Conservation (phyloP, 1,139 yeast species). For the Zygosaccharomyces sapae region DNA sequence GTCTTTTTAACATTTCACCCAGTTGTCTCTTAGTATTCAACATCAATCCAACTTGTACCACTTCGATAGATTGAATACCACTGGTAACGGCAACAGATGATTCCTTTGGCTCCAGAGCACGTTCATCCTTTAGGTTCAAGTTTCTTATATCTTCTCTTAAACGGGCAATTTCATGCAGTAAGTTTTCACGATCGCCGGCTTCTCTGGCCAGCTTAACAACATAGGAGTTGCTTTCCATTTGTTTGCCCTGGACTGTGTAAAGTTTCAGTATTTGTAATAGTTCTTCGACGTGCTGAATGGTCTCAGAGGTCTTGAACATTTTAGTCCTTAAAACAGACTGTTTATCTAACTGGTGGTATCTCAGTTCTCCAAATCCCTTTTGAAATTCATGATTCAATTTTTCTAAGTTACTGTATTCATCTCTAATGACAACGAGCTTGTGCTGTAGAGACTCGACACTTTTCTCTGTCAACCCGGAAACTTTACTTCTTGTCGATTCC, state of each 20-base stretch:
- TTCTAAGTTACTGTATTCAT: slow-evolving; percentile 15
- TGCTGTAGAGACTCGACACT: slow-evolving; percentile 4
- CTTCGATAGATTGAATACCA: slow-evolving; percentile 19
- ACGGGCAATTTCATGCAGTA: slow-evolving; percentile 20
- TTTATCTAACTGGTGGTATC: slow-evolving; percentile 23
- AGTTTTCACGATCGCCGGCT: slow-evolving; percentile 14
- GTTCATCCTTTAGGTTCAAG: slow-evolving; percentile 8
- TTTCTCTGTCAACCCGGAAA: slow-evolving; percentile 3
- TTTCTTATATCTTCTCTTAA: slow-evolving; percentile 21
- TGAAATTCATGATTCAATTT: slow-evolving; percentile 13
- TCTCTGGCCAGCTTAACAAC: slow-evolving; percentile 18
- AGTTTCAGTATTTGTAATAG: slow-evolving; percentile 24
- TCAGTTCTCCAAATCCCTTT: slow-evolving; percentile 17
- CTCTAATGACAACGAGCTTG: slow-evolving; percentile 12
- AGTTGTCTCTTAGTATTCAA: slow-evolving; percentile 28
- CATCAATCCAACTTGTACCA: slow-evolving; percentile 29
- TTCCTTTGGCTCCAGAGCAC: not conserved
- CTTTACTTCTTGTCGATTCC: slow-evolving; percentile 6
- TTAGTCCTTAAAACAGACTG: slow-evolving; percentile 22
- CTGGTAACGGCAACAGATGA: not conserved
- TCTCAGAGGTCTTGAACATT: slow-evolving; percentile 17
- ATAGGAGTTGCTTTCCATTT: slow-evolving; percentile 18
- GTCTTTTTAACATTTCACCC: slow-evolving; percentile 27
- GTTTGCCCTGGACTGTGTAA: slow-evolving; percentile 16
- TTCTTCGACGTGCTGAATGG: slow-evolving; percentile 16